Evolutionary conservation across 805 yeast species (phyloP).

Genomic region (Spathaspora passalidarum): DNA sequence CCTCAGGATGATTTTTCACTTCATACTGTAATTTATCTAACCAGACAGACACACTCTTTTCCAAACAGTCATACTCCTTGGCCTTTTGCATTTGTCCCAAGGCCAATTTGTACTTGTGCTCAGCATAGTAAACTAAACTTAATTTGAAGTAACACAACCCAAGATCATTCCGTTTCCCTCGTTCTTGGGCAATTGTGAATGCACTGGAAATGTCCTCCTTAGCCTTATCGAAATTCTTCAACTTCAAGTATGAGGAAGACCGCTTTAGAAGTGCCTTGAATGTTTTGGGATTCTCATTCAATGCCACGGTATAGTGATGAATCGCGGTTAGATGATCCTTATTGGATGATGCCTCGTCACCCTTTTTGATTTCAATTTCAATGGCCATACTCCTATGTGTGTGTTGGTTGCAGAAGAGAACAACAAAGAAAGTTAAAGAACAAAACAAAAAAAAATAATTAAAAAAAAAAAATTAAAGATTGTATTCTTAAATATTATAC

Average conservation of each 20-base stretch:
- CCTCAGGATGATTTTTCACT: slow-evolving; percentile 20
- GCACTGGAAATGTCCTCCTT: slow-evolving; percentile 46
- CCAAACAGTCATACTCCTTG: slow-evolving; percentile 38
- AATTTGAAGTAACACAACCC: slow-evolving; percentile 48
- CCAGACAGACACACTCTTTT: slow-evolving; percentile 50
- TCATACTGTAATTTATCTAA: slow-evolving; percentile 34
- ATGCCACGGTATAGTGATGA: slow-evolving; percentile 32
- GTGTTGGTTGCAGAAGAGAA: background rate
- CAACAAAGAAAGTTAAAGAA: background rate
- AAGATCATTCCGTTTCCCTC: slow-evolving; percentile 46
- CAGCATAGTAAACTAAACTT: slow-evolving; percentile 44
- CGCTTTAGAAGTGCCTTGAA: slow-evolving; percentile 47
- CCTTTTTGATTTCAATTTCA: slow-evolving; percentile 33
- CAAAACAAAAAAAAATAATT: too few species aligned
- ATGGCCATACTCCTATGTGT: slow-evolving; percentile 39
- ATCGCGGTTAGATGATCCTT: slow-evolving; percentile 47
- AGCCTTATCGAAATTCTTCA: slow-evolving; percentile 47
- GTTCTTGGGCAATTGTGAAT: slow-evolving; percentile 39
- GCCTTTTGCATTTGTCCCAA: slow-evolving; percentile 42
- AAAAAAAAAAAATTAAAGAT: background rate
- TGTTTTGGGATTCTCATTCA: slow-evolving; percentile 43
- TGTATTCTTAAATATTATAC: background rate
- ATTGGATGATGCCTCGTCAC: slow-evolving; percentile 26
- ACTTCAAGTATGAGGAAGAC: slow-evolving; percentile 48
- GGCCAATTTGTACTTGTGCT: slow-evolving; percentile 42